Conservation (phyloP, 345 rosid species). For the Corchorus capsularis region DNA sequence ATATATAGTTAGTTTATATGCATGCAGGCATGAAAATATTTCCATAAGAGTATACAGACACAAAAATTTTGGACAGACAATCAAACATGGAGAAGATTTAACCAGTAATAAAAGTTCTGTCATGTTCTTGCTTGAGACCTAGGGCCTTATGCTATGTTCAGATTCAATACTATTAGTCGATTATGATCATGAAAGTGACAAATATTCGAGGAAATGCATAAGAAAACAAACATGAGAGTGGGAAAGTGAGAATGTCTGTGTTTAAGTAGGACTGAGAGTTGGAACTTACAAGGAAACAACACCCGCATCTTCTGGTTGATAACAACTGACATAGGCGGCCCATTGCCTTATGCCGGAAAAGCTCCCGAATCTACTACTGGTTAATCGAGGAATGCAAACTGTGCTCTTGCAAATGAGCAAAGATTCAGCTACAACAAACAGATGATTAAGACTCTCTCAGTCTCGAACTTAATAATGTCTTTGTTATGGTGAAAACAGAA, state of each 20-base stretch:
- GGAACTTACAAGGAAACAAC: constrained; percentile 43
- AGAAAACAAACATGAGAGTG: too few species aligned
- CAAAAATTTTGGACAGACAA: too few species aligned
- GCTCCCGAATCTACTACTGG: constrained; percentile 24
- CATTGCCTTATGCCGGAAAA: constrained; percentile 35
- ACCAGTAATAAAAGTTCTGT: too few species aligned
- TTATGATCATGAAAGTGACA: too few species aligned
- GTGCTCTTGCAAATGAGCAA: constrained; percentile 34
- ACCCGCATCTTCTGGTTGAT: constrained; percentile 23
- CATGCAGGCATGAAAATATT: too few species aligned
- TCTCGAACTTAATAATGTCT: background rate
- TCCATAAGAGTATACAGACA: too few species aligned
- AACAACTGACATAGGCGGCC: constrained; percentile 28
- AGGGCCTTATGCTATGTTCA: too few species aligned
- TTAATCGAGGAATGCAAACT: constrained; percentile 17
- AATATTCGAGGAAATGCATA: too few species aligned
- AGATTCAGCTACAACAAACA: constrained; percentile 37
- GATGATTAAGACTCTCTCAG: background rate
- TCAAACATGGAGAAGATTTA: too few species aligned
- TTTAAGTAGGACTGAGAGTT: background rate
- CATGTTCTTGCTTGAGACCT: too few species aligned
- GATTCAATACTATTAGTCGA: too few species aligned
- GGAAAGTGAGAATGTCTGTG: background rate
- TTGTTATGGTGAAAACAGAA: background rate
- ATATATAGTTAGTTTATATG: too few species aligned